phyloP scores from a whole-genome alignment of 352 stramenopile genomes.

The Globisporangium nunn region DNA sequence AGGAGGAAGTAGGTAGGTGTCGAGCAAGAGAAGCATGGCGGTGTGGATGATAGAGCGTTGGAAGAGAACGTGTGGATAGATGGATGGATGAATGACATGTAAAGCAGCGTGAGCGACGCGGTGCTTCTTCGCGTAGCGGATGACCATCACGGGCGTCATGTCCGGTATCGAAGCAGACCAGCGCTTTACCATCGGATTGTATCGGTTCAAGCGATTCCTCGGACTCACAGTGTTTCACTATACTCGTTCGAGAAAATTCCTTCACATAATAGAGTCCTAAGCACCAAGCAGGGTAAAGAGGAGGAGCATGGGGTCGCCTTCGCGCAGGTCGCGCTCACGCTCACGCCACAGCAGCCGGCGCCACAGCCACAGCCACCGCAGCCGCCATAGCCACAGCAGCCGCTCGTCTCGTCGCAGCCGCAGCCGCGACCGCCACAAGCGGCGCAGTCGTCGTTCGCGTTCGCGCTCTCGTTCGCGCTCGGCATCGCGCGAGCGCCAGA shows the following conservation, averaged over 20 bases:
- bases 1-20: too few relatives aligned
- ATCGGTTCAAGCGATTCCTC: not conserved
- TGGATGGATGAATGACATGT: not conserved
- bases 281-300: not conserved
- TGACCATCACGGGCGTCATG: too few relatives aligned
- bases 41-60: not conserved
- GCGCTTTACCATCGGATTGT: too few relatives aligned
- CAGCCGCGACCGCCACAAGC: conserved; percentile 12
- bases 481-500: conserved; percentile 12
- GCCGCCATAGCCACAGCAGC: not conserved
- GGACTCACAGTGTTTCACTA: not conserved
- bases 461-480: conserved; percentile 11
- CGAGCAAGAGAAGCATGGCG: too few relatives aligned
- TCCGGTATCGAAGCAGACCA: too few relatives aligned
- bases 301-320: not conserved
- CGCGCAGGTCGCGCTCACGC: conserved; percentile 7
- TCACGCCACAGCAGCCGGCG: conserved; percentile 7
- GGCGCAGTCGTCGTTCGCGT: conserved; percentile 2
- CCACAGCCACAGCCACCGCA: not conserved
- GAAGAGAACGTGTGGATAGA: not conserved
- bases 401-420: conserved; percentile 8
- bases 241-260: not conserved
- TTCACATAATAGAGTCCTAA: not conserved
- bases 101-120: too few relatives aligned
- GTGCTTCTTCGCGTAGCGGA: too few relatives aligned